Conservation (phyloP, 768 basidiomycete species). For the Russula foetens region DNA sequence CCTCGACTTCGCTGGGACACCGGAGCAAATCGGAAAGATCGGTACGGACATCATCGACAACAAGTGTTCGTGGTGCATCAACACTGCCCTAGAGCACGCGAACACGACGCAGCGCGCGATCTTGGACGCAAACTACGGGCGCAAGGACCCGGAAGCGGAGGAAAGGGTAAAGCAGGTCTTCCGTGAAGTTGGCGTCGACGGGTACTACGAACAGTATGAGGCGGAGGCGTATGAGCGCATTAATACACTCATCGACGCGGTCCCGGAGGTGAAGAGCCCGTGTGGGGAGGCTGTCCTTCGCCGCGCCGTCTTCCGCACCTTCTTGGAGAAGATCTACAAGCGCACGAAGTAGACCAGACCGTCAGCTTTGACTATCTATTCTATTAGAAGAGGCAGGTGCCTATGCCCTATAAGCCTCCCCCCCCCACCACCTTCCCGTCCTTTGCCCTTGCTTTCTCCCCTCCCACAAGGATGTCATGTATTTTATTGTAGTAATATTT, state of each 20-base stretch:
- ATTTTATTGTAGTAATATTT: too few relatives aligned
- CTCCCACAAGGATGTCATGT: too few relatives aligned
- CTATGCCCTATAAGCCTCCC: too few relatives aligned
- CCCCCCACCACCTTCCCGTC: too few relatives aligned
- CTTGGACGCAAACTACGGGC: conserved; percentile 62
- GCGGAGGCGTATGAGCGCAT: conserved; percentile 59
- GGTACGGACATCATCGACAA: conserved; percentile 98
- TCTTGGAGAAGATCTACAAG: conserved; percentile 82
- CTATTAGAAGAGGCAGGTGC: too few relatives aligned
- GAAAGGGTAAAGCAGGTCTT: conserved; percentile 62
- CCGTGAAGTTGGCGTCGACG: conserved; percentile 56
- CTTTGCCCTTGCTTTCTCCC: too few relatives aligned
- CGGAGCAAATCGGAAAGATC: conserved; percentile 91
- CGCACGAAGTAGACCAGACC: conserved; percentile 35
- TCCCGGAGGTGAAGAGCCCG: conserved; percentile 47
- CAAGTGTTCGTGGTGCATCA: conserved; percentile 97
- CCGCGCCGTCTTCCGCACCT: conserved; percentile 71
- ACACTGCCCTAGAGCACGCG: conserved; percentile 63
- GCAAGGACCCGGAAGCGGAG: conserved; percentile 48
- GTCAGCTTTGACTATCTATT: too few relatives aligned
- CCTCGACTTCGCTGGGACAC: conserved; percentile 85
- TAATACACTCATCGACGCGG: conserved; percentile 57
- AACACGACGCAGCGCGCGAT: conserved; percentile 47
- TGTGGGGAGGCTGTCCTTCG: conserved; percentile 35
- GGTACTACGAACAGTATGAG: conserved; percentile 73